These are phyloP conservation scores for Starmerella bombicola DNA, from an alignment of 805 yeast species.

Conservation along the genomic window DNA sequence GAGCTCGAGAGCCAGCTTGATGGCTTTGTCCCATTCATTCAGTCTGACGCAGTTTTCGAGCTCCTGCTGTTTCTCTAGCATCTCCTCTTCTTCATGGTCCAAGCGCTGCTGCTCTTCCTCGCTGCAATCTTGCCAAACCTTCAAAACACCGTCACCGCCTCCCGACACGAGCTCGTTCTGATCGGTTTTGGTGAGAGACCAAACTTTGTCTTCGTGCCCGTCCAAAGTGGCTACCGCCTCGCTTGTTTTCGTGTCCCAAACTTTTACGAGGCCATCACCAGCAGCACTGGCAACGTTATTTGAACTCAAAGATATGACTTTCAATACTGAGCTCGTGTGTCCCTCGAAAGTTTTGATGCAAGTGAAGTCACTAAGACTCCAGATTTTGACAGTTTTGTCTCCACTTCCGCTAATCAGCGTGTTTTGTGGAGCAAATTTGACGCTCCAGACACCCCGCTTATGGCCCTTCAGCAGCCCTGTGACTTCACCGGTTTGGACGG, in stretches of 20 bases:
- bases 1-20: slow-evolving; percentile 67
- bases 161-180: slow-evolving; percentile 68
- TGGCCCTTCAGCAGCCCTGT: slow-evolving; percentile 80
- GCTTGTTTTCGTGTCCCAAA: slow-evolving; percentile 71
- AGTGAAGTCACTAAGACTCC: slow-evolving; percentile 71
- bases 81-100: slow-evolving; percentile 39
- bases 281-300: slow-evolving; percentile 53
- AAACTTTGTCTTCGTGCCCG: slow-evolving; percentile 82
- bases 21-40: slow-evolving; percentile 81
- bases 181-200: slow-evolving; percentile 69
- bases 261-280: slow-evolving; percentile 86
- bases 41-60: slow-evolving; percentile 58
- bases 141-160: slow-evolving; percentile 88
- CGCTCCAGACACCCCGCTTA: slow-evolving; percentile 89
- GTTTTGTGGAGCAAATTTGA: slow-evolving; percentile 70
- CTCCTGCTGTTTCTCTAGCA: slow-evolving; percentile 81
- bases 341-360: slow-evolving; percentile 84
- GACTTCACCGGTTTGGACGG: slow-evolving; percentile 70
- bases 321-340: slow-evolving; percentile 82
- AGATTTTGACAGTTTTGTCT: slow-evolving; percentile 76
- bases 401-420: slow-evolving; percentile 70
- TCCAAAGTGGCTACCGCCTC: slow-evolving; percentile 79
- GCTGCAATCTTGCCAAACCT: slow-evolving; percentile 80
- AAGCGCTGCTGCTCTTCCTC: slow-evolving; percentile 51
- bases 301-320: slow-evolving; percentile 55